phyloP scores from a whole-genome alignment of 1,284 basidiomycete genomes.

The Grifola frondosa region DNA sequence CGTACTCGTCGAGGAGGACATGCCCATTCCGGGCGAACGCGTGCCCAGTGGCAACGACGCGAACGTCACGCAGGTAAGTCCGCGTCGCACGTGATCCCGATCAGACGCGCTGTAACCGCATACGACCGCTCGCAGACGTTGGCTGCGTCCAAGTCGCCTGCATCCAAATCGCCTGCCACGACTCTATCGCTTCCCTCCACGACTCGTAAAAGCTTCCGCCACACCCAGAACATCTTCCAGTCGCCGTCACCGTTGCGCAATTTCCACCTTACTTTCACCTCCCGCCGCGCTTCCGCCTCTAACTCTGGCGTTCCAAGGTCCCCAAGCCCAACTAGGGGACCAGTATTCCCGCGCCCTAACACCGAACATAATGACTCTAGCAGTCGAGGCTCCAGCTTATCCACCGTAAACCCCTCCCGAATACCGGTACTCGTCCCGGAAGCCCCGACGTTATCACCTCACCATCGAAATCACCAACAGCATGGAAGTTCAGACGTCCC shows the following conservation, averaged over 20 bases:
- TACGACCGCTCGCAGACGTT: slow-evolving; percentile 13
- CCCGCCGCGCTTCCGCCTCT: slow-evolving; percentile 41
- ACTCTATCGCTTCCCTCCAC: too few relatives aligned
- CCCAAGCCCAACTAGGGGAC: slow-evolving; percentile 21
- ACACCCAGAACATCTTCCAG: slow-evolving; percentile 37
- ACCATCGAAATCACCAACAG: slow-evolving; percentile 23
- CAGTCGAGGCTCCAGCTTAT: slow-evolving; percentile 25
- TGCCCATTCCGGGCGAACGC: slow-evolving; percentile 31
- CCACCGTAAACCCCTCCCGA: slow-evolving; percentile 18
- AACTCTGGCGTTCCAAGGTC: slow-evolving; percentile 27
- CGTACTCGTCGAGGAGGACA: slow-evolving; percentile 47
- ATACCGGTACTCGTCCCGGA: slow-evolving; percentile 19
- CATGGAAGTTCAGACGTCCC: slow-evolving; percentile 52
- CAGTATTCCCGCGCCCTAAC: slow-evolving; percentile 21
- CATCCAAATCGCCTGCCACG: slow-evolving; percentile 28
- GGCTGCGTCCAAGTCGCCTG: slow-evolving; percentile 21
- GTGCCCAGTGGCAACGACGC: slow-evolving; percentile 34
- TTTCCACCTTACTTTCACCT: slow-evolving; percentile 48
- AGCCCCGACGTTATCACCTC: slow-evolving; percentile 19
- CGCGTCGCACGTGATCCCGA: slow-evolving; percentile 27
- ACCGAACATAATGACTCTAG: slow-evolving; percentile 9
- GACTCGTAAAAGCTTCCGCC: slow-evolving; percentile 29
- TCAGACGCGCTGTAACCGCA: slow-evolving; percentile 17
- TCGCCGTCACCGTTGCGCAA: slow-evolving; percentile 54
- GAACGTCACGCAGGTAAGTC: slow-evolving; percentile 28